Conservation (phyloP, 305 asterid species). For the Monarda citriodora region DNA sequence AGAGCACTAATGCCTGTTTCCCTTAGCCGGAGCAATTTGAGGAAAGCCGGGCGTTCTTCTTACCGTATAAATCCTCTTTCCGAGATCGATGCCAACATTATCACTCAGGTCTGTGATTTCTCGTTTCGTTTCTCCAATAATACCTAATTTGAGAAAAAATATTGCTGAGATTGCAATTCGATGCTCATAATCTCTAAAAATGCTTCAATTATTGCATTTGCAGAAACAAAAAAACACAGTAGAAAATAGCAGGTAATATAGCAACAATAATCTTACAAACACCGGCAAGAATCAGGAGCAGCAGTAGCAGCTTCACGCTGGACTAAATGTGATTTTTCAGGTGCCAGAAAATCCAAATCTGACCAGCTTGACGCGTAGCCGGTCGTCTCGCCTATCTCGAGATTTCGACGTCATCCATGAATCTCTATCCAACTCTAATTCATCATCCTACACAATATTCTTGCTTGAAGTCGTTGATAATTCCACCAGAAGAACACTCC, state of each 20-base stretch:
- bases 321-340: conserved; percentile 43
- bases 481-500: conserved; percentile 75
- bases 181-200: neutral
- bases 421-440: conserved; percentile 47
- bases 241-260: conserved; percentile 26
- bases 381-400: conserved; percentile 74
- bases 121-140: neutral
- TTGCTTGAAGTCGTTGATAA: conserved; percentile 91
- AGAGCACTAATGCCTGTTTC: too few species aligned
- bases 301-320: conserved; percentile 29
- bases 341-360: conserved; percentile 49
- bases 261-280: conserved; percentile 21
- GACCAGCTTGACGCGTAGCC: conserved; percentile 42
- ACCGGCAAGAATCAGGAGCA: conserved; percentile 34
- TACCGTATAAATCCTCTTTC: conserved; percentile 75
- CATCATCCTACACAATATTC: conserved; percentile 56
- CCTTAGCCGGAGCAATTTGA: conserved; percentile 91
- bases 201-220: neutral
- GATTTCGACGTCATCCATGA: conserved; percentile 76
- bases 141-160: neutral
- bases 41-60: conserved; percentile 88
- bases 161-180: neutral
- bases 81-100: conserved; percentile 70
- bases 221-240: conserved; percentile 47
- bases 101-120: conserved; percentile 50